phyloP scores from a whole-genome alignment of 2,329 filamentous ascomycete species.

The Aspergillus sp. region DNA sequence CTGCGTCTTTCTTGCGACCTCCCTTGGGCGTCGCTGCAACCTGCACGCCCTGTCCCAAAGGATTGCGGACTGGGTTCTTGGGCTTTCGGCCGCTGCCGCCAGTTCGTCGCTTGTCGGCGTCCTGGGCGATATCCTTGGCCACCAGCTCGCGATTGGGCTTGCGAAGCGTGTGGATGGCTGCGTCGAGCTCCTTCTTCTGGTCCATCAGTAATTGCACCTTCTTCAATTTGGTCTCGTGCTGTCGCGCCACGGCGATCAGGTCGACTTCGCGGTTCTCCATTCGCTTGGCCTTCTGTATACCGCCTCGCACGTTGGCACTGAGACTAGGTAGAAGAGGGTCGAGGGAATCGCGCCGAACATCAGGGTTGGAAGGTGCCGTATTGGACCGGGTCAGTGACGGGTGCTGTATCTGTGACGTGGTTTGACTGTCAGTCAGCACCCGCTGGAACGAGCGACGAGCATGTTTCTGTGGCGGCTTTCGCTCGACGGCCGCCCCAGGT shows the following conservation, averaged over 20 bases:
- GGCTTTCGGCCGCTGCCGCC: slow-evolving; percentile 37
- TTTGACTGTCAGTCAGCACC: slow-evolving; percentile 47
- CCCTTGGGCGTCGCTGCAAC: slow-evolving; percentile 50
- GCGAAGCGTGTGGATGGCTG: slow-evolving; percentile 47
- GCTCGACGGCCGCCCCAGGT: slow-evolving; percentile 32
- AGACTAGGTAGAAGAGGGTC: slow-evolving; percentile 40
- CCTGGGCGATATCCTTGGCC: slow-evolving; percentile 46
- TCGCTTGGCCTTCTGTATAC: slow-evolving; percentile 46
- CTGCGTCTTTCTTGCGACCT: slow-evolving; percentile 33
- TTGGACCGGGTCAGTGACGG: slow-evolving; percentile 45
- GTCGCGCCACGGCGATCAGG: slow-evolving; percentile 44
- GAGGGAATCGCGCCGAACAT: slow-evolving; percentile 41
- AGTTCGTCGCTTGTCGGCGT: slow-evolving; percentile 38
- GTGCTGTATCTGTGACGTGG: slow-evolving; percentile 30
- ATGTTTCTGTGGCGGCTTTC: slow-evolving; percentile 25
- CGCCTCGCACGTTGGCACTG: slow-evolving; percentile 40
- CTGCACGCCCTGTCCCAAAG: slow-evolving; percentile 45
- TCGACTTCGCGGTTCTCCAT: slow-evolving; percentile 51
- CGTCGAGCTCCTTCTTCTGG: slow-evolving; percentile 50
- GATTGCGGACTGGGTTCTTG: slow-evolving; percentile 44
- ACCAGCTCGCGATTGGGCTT: slow-evolving; percentile 50
- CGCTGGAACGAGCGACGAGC: slow-evolving; percentile 44
- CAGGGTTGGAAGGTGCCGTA: slow-evolving; percentile 41
- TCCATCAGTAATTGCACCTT: slow-evolving; percentile 47
- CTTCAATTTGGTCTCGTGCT: slow-evolving; percentile 46